phyloP scores from a whole-genome alignment of 371 early-diverging fungal genomes.

The Homolaphlyctis polyrhiza region DNA sequence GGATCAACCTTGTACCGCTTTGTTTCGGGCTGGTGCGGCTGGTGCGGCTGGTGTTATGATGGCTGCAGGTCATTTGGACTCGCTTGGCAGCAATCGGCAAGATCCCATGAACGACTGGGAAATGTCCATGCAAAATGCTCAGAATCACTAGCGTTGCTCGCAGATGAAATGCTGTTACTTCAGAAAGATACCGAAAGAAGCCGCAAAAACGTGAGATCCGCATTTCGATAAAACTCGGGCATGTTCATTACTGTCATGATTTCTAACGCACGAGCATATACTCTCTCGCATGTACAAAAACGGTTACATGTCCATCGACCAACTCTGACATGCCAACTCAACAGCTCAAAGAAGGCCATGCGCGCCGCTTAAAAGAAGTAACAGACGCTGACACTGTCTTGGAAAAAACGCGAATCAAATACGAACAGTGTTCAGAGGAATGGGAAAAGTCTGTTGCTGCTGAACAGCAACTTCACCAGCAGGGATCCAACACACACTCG shows the following conservation, averaged over 20 bases:
- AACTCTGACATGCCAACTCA: background rate
- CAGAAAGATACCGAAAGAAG: slow-evolving; percentile 72
- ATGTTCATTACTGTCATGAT: background rate
- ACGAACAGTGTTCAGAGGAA: slow-evolving; percentile 63
- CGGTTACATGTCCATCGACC: background rate
- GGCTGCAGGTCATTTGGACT: slow-evolving; percentile 22
- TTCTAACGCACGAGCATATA: background rate
- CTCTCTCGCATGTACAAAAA: background rate
- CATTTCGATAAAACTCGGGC: background rate
- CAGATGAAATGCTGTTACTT: slow-evolving; percentile 63
- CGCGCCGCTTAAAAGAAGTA: slow-evolving; percentile 58
- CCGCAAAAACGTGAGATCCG: slow-evolving; percentile 65
- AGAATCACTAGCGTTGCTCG: slow-evolving; percentile 49
- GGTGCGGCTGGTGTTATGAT: no score
- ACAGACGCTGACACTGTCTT: slow-evolving; percentile 60
- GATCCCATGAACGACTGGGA: slow-evolving; percentile 71
- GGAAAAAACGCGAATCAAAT: slow-evolving; percentile 68
- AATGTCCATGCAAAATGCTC: slow-evolving; percentile 61
- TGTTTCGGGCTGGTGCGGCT: no score
- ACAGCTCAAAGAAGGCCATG: slow-evolving; percentile 68
- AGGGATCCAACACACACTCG: background rate
- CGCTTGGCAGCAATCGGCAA: slow-evolving; percentile 23
- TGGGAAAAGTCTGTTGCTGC: slow-evolving; percentile 67
- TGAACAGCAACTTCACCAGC: slow-evolving; percentile 8
- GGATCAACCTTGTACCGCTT: no score